phyloP scores from a whole-genome alignment of 257 asterid genomes.

The Scutellaria galericulata region DNA sequence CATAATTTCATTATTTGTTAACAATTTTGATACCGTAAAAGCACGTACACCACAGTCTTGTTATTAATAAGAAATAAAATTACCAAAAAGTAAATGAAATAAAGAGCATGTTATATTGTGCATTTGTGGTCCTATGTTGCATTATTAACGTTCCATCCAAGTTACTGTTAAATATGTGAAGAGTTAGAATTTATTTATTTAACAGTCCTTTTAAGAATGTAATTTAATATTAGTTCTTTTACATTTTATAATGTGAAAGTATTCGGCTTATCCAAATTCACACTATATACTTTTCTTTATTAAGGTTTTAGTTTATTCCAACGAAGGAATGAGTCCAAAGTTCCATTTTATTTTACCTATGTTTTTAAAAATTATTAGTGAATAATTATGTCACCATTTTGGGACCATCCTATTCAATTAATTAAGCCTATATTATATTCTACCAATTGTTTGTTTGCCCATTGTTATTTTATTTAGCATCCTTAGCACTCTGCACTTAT shows the following conservation, averaged over 20 bases:
- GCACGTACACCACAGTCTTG: neutral
- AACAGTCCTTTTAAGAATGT: too few relatives aligned
- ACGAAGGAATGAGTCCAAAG: conserved; percentile 10
- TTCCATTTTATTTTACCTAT: neutral
- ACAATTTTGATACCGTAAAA: neutral
- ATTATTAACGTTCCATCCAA: conserved; percentile 1
- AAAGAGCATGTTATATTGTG: neutral
- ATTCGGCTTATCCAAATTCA: too few relatives aligned
- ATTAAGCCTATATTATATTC: neutral
- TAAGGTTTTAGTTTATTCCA: neutral
- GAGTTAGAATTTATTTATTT: too few relatives aligned
- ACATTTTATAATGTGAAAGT: too few relatives aligned
- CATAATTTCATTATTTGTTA: too few relatives aligned
- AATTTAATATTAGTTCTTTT: too few relatives aligned
- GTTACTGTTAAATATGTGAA: neutral
- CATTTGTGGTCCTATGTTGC: conserved; percentile 5
- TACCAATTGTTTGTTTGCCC: neutral
- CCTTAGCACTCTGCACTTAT: neutral
- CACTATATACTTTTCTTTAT: neutral
- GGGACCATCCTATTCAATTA: conserved; percentile 22
- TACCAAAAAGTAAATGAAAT: too few relatives aligned
- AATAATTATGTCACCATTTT: neutral
- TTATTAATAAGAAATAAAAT: neutral
- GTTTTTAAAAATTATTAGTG: neutral
- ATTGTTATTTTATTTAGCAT: neutral